Conservation (phyloP, 23 red algal genomes). For the Chondrus crispus region DNA sequence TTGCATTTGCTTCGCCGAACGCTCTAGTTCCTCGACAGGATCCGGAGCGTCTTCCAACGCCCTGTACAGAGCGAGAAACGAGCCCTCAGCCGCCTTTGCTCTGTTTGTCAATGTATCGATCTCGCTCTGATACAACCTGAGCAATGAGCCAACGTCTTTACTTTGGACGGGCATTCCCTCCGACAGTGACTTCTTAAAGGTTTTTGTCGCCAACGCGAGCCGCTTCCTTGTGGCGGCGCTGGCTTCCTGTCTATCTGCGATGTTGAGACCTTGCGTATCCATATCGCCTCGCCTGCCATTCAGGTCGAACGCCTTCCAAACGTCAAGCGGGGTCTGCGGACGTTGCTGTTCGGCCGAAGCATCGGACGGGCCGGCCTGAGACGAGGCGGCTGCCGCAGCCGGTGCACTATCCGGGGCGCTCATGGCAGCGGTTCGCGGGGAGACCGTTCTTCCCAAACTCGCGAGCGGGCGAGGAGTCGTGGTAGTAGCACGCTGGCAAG, state of each 20-base stretch:
- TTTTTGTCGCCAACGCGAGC: conserved; percentile 46
- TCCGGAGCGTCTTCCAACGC: conserved; percentile 72
- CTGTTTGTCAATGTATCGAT: conserved; percentile 79
- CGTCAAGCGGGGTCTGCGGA: conserved; percentile 46
- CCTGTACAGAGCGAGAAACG: conserved; percentile 77
- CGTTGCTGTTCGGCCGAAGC: no score
- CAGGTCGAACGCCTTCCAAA: conserved; percentile 70
- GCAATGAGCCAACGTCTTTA: conserved; percentile 47
- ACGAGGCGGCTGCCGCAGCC: no score
- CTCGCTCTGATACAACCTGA: conserved; percentile 86
- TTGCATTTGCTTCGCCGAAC: not conserved
- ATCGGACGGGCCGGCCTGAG: no score
- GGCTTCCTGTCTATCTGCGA: conserved; percentile 62
- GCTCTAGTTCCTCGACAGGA: conserved; percentile 37
- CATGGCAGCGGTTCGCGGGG: no score
- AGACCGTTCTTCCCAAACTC: no score
- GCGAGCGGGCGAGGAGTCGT: no score
- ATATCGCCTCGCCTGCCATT: conserved; percentile 55
- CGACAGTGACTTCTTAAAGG: conserved; percentile 44
- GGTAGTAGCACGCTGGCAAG: no score
- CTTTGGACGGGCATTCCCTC: conserved; percentile 28
- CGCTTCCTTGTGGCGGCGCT: conserved; percentile 47
- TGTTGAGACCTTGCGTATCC: conserved; percentile 57
- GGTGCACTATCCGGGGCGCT: no score
- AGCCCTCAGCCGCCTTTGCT: conserved; percentile 67